Base-by-base conservation (phyloP, 768 basidiomycete genomes). In the Daedalea quercina region DNA sequence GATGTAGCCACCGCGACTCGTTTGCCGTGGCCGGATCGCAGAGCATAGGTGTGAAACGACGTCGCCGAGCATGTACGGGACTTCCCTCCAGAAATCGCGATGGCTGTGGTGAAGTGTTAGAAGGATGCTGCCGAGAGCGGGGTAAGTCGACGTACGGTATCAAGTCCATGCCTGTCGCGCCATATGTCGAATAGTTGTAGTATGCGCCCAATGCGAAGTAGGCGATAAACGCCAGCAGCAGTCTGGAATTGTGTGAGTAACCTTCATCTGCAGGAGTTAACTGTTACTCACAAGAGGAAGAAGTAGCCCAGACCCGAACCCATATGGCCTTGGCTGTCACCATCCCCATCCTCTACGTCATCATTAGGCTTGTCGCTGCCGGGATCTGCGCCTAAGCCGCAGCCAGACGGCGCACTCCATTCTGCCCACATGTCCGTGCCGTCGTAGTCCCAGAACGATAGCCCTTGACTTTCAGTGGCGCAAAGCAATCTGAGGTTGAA, bases 71-170 rank as follows among this genome's bases (percentile, higher is more conserved):
- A 93, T 87, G 59, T 89, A 90, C 3, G 90, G 90, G 2, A 92
- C 87, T 68, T 93, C 90, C 65, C 82, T 73, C 90, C 90, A 92
- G 68, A 93, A 93, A 64, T 91, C 88, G 46, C 90, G 87, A 68
- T 93, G 90, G 54, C 89, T 92, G 57, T 13, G 25, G 15, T 31
- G 7, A 13, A 55, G 45, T 40, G 54, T 25, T 20, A 50, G 37
- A 60, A 7, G 53, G 48, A 15, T 24, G 13, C 25, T n/a, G 26
- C 23, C 48, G 26, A 59, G 46, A 60, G 50, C 12, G 41, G 50
- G 50, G 54, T 11, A 45, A 28, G n/a, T 48, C 31, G 22, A 78
- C 89, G 65, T 65, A 90, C 88, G 90, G 90, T 65, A 93, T 82
- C 50, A 93, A 75, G 67, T 94, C 91, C 65, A 74, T 71, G 13